These are phyloP conservation scores for Phytophthora ramorum DNA, from an alignment of 352 stramenopile genomes.

Conservation along the genomic window DNA sequence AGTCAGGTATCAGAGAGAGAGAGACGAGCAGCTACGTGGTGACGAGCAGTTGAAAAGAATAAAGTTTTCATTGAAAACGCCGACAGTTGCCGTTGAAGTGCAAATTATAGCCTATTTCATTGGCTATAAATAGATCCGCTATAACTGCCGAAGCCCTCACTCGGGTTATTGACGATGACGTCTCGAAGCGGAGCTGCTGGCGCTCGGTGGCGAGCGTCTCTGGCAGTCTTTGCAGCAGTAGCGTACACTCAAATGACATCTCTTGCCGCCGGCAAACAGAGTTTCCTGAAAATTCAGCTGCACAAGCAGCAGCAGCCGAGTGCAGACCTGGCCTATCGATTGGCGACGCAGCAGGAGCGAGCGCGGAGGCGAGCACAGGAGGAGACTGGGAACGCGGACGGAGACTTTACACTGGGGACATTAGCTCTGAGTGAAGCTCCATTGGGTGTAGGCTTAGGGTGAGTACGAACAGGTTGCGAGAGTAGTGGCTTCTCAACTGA, in stretches of 20 bases:
- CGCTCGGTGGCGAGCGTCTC: slow-evolving; percentile 20
- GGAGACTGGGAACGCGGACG: slow-evolving; percentile 1
- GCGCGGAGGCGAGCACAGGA: slow-evolving; percentile 48
- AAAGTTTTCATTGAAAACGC: not conserved
- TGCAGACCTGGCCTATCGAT: slow-evolving; percentile 14
- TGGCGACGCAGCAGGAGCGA: slow-evolving; percentile 56
- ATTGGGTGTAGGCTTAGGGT: slow-evolving; percentile 76
- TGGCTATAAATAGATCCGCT: slow-evolving; percentile 27
- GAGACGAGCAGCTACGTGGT: not conserved
- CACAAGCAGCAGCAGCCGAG: slow-evolving; percentile 27
- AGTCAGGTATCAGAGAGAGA: not conserved
- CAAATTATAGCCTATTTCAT: slow-evolving; percentile 10
- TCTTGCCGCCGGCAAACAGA: slow-evolving; percentile 1
- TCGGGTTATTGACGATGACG: slow-evolving; percentile 5
- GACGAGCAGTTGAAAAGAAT: not conserved
- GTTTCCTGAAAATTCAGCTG: slow-evolving; percentile 39
- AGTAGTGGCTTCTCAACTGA: not conserved
- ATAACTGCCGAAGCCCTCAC: slow-evolving; percentile 5
- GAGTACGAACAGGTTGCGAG: slow-evolving; percentile 9
- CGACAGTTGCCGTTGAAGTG: not conserved
- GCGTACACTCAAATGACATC: not conserved
- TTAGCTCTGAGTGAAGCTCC: slow-evolving; percentile 69
- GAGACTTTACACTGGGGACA: slow-evolving; percentile 29
- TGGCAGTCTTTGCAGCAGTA: slow-evolving; percentile 9
- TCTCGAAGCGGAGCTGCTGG: not conserved